Conservation (phyloP, 176 grass and related monocot species). For the Urochloa ruziziensis region DNA sequence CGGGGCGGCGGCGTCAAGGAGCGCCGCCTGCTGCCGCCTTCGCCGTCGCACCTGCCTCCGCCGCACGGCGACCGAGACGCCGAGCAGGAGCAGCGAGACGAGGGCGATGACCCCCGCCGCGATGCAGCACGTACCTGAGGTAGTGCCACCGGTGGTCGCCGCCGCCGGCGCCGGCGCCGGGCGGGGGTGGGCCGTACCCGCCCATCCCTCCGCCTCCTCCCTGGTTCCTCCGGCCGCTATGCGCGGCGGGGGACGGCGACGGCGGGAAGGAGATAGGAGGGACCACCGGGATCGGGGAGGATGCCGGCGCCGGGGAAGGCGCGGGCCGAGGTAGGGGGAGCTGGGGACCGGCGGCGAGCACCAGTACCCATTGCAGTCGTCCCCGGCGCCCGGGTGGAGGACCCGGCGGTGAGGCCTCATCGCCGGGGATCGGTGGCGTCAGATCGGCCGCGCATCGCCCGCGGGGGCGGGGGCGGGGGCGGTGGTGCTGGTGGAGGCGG, state of each 20-base stretch:
- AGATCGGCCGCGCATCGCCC: slow-evolving; percentile 14
- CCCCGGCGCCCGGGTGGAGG: not conserved
- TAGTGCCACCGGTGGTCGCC: not conserved
- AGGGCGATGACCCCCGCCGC: slow-evolving; percentile 27
- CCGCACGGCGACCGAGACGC: slow-evolving; percentile 39
- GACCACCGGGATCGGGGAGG: accelerated
- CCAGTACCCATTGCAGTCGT: not conserved
- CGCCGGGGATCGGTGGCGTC: not conserved
- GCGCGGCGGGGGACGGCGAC: not conserved
- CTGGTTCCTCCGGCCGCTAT: slow-evolving; percentile 35
- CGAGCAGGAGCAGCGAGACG: slow-evolving; percentile 43
- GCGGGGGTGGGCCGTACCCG: not conserved
- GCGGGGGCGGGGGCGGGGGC: too few species aligned
- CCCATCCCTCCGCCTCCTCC: slow-evolving; percentile 8
- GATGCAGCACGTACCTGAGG: slow-evolving; percentile 9
- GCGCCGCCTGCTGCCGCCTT: slow-evolving; percentile 15
- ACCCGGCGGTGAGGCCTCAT: slow-evolving; percentile 26
- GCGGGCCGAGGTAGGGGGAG: not conserved
- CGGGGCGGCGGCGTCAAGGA: not conserved
- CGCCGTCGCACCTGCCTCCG: slow-evolving; percentile 15
- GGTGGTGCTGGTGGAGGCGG: not conserved
- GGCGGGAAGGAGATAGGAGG: not conserved
- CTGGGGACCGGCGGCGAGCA: not conserved
- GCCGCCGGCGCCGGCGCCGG: not conserved
- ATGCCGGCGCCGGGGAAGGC: not conserved